Evolutionary conservation across 306 rosid species (phyloP).

Genomic region (Quercus suber): DNA sequence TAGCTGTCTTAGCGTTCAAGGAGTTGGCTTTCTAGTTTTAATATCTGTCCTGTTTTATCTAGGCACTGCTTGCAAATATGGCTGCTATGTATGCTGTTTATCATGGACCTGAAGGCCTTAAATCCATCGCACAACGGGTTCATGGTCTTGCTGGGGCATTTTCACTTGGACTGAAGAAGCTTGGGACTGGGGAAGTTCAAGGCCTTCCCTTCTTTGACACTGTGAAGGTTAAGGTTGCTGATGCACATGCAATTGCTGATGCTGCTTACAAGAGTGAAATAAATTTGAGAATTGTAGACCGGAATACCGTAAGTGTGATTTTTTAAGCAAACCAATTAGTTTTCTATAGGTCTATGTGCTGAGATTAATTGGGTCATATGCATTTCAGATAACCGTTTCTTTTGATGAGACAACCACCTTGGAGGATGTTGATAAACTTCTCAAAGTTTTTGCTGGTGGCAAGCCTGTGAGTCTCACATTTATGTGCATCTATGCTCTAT

Average conservation of each 20-base stretch:
- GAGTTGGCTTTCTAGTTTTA: constrained; percentile 22
- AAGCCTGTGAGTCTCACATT: constrained; percentile 56
- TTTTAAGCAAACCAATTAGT: constrained; percentile 11
- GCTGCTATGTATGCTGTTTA: constrained; percentile 99
- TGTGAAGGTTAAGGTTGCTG: constrained; percentile 67
- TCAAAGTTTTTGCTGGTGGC: constrained; percentile 70
- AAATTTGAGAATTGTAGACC: constrained; percentile 74
- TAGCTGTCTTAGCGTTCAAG: neutral
- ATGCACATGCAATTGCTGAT: constrained; percentile 68
- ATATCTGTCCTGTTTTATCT: constrained; percentile 15
- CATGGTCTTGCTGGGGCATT: constrained; percentile 95
- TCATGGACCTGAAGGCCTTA: constrained; percentile 98
- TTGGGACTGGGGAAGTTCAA: constrained; percentile 87
- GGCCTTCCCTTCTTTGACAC: constrained; percentile 94
- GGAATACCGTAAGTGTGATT: constrained; percentile 60
- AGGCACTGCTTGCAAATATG: constrained; percentile 99
- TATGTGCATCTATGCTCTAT: too few relatives aligned
- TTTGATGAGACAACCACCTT: constrained; percentile 95
- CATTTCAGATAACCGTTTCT: constrained; percentile 78
- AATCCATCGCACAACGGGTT: constrained; percentile 71
- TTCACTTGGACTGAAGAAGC: constrained; percentile 88
- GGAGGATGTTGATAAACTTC: constrained; percentile 89
- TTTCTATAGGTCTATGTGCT: constrained; percentile 9
- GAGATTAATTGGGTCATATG: constrained; percentile 26
- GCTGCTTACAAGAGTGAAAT: constrained; percentile 70